These are phyloP conservation scores for Linum usitatissimum DNA, from an alignment of 345 rosid genomes.

Conservation along the genomic window DNA sequence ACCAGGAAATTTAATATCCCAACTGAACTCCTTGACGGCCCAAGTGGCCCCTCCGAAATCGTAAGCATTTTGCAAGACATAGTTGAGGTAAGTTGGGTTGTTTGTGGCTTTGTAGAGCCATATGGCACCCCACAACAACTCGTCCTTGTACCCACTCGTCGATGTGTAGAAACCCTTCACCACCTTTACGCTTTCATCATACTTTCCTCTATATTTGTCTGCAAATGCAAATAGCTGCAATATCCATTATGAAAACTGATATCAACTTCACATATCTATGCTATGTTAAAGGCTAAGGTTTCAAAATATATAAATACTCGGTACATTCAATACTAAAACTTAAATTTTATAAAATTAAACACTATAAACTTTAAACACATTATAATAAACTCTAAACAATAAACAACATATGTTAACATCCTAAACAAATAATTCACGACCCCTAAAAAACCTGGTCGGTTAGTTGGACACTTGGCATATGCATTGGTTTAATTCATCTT, in stretches of 20 bases:
- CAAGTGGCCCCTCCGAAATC: slow-evolving; percentile 19
- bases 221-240: slow-evolving; percentile 80
- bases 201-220: slow-evolving; percentile 64
- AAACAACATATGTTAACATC: too few relatives aligned
- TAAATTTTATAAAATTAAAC: too few relatives aligned
- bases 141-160: slow-evolving; percentile 91
- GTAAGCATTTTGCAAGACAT: slow-evolving; percentile 13
- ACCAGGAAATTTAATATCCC: slow-evolving; percentile 29
- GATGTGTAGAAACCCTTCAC: slow-evolving; percentile 81
- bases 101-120: slow-evolving; percentile 31
- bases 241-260: background rate
- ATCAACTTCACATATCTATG: too few relatives aligned
- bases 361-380: too few relatives aligned
- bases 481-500: too few relatives aligned
- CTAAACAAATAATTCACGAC: too few relatives aligned
- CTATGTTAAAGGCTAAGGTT: too few relatives aligned
- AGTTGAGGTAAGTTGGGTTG: slow-evolving; percentile 15
- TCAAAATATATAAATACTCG: too few relatives aligned
- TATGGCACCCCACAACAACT: slow-evolving; percentile 25
- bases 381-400: too few relatives aligned
- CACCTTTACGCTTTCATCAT: slow-evolving; percentile 55
- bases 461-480: too few relatives aligned
- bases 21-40: slow-evolving; percentile 26
- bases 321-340: too few relatives aligned
- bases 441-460: too few relatives aligned